These are phyloP conservation scores for Stemphylium vesicarium DNA, from an alignment of 2,329 filamentous ascomycete genomes.

Conservation along the genomic window DNA sequence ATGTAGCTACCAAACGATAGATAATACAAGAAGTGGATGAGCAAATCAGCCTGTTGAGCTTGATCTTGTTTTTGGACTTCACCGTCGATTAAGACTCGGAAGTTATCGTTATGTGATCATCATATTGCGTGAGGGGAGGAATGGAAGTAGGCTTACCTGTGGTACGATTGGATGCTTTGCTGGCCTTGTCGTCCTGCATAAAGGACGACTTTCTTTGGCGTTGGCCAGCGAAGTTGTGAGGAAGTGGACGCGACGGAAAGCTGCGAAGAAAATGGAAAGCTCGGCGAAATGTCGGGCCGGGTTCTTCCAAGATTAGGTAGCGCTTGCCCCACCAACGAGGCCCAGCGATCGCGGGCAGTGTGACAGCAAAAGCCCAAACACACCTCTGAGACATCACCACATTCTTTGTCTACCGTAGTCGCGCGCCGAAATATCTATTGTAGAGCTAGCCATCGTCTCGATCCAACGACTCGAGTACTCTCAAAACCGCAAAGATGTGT, in stretches of 20 bases:
- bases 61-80: conserved; percentile 53
- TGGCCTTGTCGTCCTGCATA: conserved; percentile 1
- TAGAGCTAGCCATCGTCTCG: neutral
- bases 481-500: conserved; percentile 18
- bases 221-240: conserved; percentile 7
- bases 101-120: conserved; percentile 46
- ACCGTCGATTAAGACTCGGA: conserved; percentile 44
- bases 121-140: conserved; percentile 23
- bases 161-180: neutral
- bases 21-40: conserved; percentile 4
- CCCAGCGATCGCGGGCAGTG: conserved; percentile 27
- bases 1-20: neutral
- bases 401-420: conserved; percentile 8
- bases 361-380: conserved; percentile 31
- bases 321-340: conserved; percentile 38
- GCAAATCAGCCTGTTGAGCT: conserved; percentile 62
- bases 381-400: conserved; percentile 17
- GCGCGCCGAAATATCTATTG: conserved; percentile 10
- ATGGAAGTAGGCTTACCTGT: conserved; percentile 26
- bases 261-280: conserved; percentile 21
- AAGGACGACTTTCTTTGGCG: neutral
- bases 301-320: conserved; percentile 8
- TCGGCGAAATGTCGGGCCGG: conserved; percentile 26
- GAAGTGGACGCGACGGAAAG: conserved; percentile 1
- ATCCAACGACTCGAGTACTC: neutral